A percentile compares a stretch with the other conserved stretches of the same genome.
Evolutionary conservation across 139 green algal species (phyloP).

Genomic region (Coccomyxa sp.): DNA sequence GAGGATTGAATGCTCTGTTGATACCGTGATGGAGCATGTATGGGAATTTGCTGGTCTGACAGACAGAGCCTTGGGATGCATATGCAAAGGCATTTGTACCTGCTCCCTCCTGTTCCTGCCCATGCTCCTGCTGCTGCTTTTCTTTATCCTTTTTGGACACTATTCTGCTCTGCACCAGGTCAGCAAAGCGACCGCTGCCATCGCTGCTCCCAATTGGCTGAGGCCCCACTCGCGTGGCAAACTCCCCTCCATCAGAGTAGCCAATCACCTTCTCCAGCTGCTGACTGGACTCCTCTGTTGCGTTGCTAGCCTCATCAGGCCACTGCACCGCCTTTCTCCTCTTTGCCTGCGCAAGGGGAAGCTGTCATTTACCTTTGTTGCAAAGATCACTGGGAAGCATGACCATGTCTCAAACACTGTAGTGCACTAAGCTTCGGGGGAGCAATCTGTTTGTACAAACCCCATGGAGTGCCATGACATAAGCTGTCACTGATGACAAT

Average conservation of each 20-base stretch:
- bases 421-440: neutral
- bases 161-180: neutral
- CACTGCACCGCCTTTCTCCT: neutral
- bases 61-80: no score
- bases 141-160: neutral
- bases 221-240: neutral
- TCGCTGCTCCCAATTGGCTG: neutral
- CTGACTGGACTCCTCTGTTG: neutral
- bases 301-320: neutral
- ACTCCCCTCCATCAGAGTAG: conserved; percentile 1
- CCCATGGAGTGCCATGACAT: no score
- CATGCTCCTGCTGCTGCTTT: neutral
- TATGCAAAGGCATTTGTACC: neutral
- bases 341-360: neutral
- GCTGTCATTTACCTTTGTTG: neutral
- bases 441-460: neutral
- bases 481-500: neutral
- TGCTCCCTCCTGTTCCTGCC: neutral
- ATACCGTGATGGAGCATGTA: no score
- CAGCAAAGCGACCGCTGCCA: neutral
- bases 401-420: neutral
- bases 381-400: neutral
- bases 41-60: no score
- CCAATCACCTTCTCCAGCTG: neutral
- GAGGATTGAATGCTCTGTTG: no score